These are phyloP conservation scores for Blastobotrys indianensis DNA, from an alignment of 1,139 yeast species.

Conservation along the genomic window DNA sequence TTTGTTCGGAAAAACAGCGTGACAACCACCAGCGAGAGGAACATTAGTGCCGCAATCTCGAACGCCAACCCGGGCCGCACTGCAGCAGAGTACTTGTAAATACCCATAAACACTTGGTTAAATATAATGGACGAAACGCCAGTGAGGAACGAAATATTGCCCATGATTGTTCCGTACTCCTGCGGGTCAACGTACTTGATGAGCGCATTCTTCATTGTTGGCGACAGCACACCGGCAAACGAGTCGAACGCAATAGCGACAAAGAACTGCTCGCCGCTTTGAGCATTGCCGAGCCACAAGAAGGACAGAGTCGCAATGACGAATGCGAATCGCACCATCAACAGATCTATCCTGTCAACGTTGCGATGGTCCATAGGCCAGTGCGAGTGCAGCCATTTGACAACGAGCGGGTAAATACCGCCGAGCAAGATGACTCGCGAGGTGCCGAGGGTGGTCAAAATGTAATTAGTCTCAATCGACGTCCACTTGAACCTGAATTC, in stretches of 20 bases:
- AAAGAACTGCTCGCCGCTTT: conserved; percentile 26
- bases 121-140: conserved; percentile 25
- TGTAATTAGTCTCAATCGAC: conserved; percentile 53
- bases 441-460: conserved; percentile 50
- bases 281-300: conserved; percentile 35
- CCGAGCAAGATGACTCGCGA: conserved; percentile 41
- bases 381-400: conserved; percentile 35
- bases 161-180: conserved; percentile 32
- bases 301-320: conserved; percentile 43
- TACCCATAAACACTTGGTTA: conserved; percentile 28
- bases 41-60: conserved; percentile 21
- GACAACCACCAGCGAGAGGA: conserved; percentile 11
- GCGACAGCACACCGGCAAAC: conserved; percentile 44
- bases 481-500: conserved; percentile 56
- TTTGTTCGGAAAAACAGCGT: background rate
- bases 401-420: conserved; percentile 39
- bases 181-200: conserved; percentile 43
- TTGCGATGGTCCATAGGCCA: conserved; percentile 21
- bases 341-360: conserved; percentile 53
- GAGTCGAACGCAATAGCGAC: conserved; percentile 39
- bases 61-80: conserved; percentile 29
- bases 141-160: conserved; percentile 30
- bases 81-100: conserved; percentile 29
- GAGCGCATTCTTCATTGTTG: conserved; percentile 46
- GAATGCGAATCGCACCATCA: conserved; percentile 39